Evolutionary conservation across 176 grass and related monocot genomes (phyloP).

Genomic region (Oryza punctata): DNA sequence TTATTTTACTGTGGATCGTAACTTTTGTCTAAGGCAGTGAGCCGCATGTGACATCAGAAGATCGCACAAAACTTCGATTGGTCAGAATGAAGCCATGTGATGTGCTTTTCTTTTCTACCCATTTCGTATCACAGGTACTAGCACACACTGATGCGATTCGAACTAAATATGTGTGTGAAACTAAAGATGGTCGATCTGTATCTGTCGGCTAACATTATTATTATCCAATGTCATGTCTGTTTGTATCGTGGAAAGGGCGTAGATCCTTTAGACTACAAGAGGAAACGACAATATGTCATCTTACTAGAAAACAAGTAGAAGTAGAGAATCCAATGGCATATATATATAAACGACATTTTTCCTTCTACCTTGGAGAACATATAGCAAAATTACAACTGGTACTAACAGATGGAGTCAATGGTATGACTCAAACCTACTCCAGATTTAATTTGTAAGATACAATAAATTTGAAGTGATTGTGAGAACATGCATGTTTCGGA

Average conservation of each 20-base stretch:
- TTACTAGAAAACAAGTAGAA: background rate
- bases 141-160: background rate
- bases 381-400: background rate
- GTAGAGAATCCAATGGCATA: constrained; percentile 33
- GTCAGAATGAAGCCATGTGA: constrained; percentile 40
- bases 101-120: background rate
- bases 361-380: background rate
- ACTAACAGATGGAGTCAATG: background rate
- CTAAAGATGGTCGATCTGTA: background rate
- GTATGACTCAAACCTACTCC: background rate
- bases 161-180: background rate
- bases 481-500: background rate
- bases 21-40: constrained; percentile 28
- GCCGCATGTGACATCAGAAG: constrained; percentile 38
- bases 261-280: constrained; percentile 3
- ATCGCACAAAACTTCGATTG: constrained; percentile 33
- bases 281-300: constrained; percentile 22
- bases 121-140: background rate
- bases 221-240: background rate
- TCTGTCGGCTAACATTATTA: background rate
- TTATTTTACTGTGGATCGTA: constrained; percentile 19
- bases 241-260: constrained; percentile 17
- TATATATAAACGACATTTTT: background rate
- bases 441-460: background rate
- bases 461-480: background rate